Base-by-base conservation (phyloP, 1,284 basidiomycete species). In the Ceratobasidium sp. region DNA sequence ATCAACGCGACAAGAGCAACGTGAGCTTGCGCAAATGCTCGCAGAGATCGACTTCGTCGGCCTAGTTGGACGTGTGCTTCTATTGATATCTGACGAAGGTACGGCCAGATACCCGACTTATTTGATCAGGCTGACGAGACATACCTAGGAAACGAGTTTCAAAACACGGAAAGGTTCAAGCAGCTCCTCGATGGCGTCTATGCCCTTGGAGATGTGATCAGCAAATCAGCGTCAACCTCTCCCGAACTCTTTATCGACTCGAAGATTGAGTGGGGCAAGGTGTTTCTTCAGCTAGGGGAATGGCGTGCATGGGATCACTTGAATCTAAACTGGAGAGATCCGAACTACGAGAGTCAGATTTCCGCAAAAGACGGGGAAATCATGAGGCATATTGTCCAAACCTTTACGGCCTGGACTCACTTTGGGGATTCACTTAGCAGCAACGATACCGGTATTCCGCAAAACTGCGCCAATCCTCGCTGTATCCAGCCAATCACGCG, bases 231-330 rank as follows among this genome's bases (percentile, higher is more conserved):
- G 3, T 18, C 3, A 15, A 40, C 18, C 23, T 33, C 63, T n/a
- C 63, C 63, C 10, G 20, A 64, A 42, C 39, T 64, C 18, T 64
- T 64, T 42, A 20, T 44, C 40, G 40, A 64, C 18, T 64, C 63
- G 40, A n/a, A 15, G 3, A 42, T 64, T 44, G 42, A n/a, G 26
- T 64, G 63, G 63, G 33, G 13, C 39, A 64, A 64, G 42, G 63
- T 64, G 5, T 23, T 42, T 44, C 4, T 18, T 15, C 63, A 64
- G 4, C 33, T 64, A 33, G 33, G 33, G 33, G 28, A n/a, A 12
- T 10, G 9, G 9, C 9, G n/a, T 58, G n/a, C 15, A 33, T 33
- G 33, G 33, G 33, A 33, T 33, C 33, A 33, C 33, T 33, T 33
- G 33, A 33, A 33, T 33, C 33, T 33, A 33, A 33, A 33, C 33